Evolutionary conservation across 2,329 filamentous ascomycete species (phyloP).

Genomic region (Simplicillium aogashimaense): DNA sequence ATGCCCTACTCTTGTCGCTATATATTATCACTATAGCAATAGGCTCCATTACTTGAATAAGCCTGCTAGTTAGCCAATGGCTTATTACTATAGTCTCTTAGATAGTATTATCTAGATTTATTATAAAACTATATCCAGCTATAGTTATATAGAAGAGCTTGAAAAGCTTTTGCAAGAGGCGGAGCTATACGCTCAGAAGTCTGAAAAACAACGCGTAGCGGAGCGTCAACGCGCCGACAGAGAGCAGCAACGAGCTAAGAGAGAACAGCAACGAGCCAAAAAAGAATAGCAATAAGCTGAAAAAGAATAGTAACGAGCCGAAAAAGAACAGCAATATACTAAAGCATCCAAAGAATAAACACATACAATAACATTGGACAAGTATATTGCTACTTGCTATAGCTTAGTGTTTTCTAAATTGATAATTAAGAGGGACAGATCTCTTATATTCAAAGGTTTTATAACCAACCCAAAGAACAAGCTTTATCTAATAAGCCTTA

Average conservation of each 20-base stretch:
- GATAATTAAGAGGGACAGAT: constrained; percentile 12
- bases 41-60: too few relatives aligned
- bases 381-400: constrained; percentile 21
- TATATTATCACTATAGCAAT: too few relatives aligned
- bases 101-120: too few relatives aligned
- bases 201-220: neutral
- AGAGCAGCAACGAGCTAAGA: constrained; percentile 4
- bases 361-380: constrained; percentile 15
- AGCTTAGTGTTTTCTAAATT: constrained; percentile 14
- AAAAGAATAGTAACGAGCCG: constrained; percentile 5
- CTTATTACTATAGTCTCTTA: too few relatives aligned
- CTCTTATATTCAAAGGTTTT: constrained; percentile 15
- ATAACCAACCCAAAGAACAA: constrained; percentile 19
- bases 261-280: constrained; percentile 5
- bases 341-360: constrained; percentile 12
- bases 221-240: constrained; percentile 1
- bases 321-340: constrained; percentile 8
- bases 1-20: too few relatives aligned
- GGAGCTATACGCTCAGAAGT: neutral
- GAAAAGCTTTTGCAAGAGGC: neutral
- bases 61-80: too few relatives aligned
- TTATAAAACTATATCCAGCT: too few relatives aligned
- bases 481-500: constrained; percentile 16
- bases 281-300: constrained; percentile 5
- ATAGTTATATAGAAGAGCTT: neutral